Evolutionary conservation across 2,329 filamentous ascomycete genomes (phyloP), one percentile per base, ranked within the genome.

Genomic region (Fusarium staphyleae): DNA sequence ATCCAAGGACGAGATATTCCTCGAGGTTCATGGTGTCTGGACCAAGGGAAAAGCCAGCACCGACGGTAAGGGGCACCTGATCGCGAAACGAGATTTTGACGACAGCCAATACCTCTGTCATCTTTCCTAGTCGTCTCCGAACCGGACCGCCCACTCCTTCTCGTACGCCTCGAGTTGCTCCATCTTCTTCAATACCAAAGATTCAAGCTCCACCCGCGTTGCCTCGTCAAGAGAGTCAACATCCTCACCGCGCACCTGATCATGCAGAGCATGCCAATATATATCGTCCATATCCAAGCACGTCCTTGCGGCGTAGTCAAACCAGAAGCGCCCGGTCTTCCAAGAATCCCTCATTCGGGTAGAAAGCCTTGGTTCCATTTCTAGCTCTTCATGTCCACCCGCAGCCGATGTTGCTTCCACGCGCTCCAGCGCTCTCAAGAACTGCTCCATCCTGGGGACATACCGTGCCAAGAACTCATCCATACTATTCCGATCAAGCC

Each of bases 221-320:
- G 62, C 53, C 3, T 66, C 58, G 13, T 69, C 62, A 52, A 69
- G 62, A 44, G 62, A 42, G 19, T 66, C 57, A 52, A 67, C 16
- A 51, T 54, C 62, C 39, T n/a, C 37, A 53, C 56, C 26, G 50
- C 55, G n/a, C 70, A 28, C 24, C 24, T 28, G 24, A 28, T 11
- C 47, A 57, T 70, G 60, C 40, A 73, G 48, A 12, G 50, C 54
- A 16, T 54, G 53, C 69, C 69, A 74, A 50, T 72, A 75, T 14
- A 73, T 62, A 1, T 46, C 60, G 54, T 75, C 73, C 1, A 74
- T 28, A 33, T 74, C 70, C n/a, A 73, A 72, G 48, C 69, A 69
- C 43, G 68, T 74, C 48, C 73, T 66, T 12, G 67, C 66, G n/a
- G 67, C 70, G 57, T 68, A 72, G 36, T 76, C 57, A 43, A 75